phyloP scores from a whole-genome alignment of 2,329 filamentous ascomycete genomes.

The Calonectria ilicicola region DNA sequence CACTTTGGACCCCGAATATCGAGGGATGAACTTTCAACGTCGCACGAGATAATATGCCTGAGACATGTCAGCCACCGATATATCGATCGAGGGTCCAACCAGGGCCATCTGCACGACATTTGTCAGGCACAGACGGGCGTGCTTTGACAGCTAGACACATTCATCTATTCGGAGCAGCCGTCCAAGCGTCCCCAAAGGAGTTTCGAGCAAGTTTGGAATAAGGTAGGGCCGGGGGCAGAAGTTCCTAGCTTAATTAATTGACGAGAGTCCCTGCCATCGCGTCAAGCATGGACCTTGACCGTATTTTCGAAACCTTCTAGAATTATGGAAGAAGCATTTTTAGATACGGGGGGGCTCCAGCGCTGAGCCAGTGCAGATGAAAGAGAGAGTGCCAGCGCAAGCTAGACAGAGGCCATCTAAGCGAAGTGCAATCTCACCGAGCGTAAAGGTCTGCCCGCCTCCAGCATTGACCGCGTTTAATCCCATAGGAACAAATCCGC shows the following conservation, averaged over 20 bases:
- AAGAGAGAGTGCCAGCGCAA: not conserved
- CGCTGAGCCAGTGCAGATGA: not conserved
- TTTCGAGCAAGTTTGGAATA: slow-evolving; percentile 6
- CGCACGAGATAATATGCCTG: not conserved
- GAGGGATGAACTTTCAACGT: not conserved
- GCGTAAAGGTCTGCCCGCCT: slow-evolving; percentile 4
- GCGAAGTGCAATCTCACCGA: slow-evolving; percentile 1
- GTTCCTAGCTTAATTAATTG: not conserved
- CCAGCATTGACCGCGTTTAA: not conserved
- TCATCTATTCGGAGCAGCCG: not conserved
- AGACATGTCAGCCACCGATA: slow-evolving; percentile 5
- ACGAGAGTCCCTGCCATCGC: not conserved
- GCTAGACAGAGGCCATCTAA: not conserved
- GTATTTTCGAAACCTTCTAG: not conserved
- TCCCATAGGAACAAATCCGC: not conserved
- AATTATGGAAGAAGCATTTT: not conserved
- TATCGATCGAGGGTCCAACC: slow-evolving; percentile 1
- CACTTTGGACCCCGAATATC: not conserved
- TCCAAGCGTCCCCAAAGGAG: not conserved
- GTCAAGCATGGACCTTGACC: not conserved
- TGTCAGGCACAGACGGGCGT: not conserved
- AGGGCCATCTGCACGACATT: not conserved
- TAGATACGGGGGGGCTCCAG: not conserved
- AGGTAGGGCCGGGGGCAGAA: not conserved
- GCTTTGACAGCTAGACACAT: not conserved